phyloP scores from a whole-genome alignment of 1,284 basidiomycete species.

The Apiotrichum veenhuisii region DNA sequence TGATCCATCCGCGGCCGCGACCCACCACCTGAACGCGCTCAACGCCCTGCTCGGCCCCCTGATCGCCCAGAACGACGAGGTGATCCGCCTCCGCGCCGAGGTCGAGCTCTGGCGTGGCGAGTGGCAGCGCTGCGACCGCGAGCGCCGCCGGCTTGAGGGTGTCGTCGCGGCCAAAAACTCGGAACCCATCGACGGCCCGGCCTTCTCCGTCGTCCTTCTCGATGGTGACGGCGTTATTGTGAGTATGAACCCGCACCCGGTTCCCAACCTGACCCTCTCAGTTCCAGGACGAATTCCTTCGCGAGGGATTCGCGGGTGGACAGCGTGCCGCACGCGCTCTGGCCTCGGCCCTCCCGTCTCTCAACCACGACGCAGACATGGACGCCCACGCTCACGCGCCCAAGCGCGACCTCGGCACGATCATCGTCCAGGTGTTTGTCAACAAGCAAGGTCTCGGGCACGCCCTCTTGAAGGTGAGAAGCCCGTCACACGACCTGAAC shows the following conservation, averaged over 20 bases:
- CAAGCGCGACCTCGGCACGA: slow-evolving; percentile 13
- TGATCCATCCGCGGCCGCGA: slow-evolving; percentile 19
- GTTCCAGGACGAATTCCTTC: slow-evolving; percentile 32
- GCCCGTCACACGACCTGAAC: neutral
- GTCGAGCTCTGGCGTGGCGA: slow-evolving; percentile 39
- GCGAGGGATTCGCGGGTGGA: slow-evolving; percentile 38
- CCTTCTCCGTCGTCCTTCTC: slow-evolving; percentile 38
- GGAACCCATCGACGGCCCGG: slow-evolving; percentile 19
- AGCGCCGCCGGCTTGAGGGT: slow-evolving; percentile 31
- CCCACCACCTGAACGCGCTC: slow-evolving; percentile 28
- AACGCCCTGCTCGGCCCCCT: slow-evolving; percentile 25
- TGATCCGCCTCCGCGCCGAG: slow-evolving; percentile 41
- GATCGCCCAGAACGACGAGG: slow-evolving; percentile 27
- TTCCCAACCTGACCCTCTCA: slow-evolving; percentile 10
- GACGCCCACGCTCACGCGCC: neutral
- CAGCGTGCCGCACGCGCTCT: slow-evolving; percentile 35
- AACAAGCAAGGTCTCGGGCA: slow-evolving; percentile 40
- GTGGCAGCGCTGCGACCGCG: slow-evolving; percentile 30
- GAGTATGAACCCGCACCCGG: slow-evolving; percentile 4
- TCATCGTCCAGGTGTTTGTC: slow-evolving; percentile 41
- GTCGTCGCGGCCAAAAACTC: slow-evolving; percentile 24
- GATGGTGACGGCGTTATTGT: slow-evolving; percentile 45
- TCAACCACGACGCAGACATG: slow-evolving; percentile 6
- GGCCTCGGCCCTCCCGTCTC: slow-evolving; percentile 23
- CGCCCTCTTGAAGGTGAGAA: slow-evolving; percentile 38